Conservation (phyloP, 169 alveolate species). For the Plasmodium fragile region DNA sequence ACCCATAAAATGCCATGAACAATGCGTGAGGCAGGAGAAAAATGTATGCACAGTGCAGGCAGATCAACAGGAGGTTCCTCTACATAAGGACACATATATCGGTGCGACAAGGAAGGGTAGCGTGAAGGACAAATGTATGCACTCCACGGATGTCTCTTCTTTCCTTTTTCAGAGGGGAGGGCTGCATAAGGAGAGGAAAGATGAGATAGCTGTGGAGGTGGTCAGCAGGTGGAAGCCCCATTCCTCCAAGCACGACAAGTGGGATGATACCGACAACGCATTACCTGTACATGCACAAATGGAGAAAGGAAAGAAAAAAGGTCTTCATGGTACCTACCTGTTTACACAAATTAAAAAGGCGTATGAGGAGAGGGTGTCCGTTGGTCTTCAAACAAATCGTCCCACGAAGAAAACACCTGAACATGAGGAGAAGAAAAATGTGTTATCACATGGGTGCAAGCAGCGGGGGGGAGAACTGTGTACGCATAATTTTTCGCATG, state of each 20-base stretch:
- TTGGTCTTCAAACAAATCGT: not conserved
- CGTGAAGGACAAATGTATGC: not conserved
- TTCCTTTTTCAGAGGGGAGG: not conserved
- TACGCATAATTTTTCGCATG: not conserved
- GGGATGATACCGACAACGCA: too few relatives aligned
- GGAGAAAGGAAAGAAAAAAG: not conserved
- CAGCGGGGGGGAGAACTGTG: not conserved
- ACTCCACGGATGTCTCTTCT: not conserved
- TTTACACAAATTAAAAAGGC: slow-evolving; percentile 13
- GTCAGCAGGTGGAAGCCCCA: not conserved
- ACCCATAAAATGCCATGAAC: not conserved
- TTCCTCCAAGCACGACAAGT: not conserved
- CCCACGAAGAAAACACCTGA: not conserved
- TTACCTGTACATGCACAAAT: not conserved
- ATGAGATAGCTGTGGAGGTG: not conserved
- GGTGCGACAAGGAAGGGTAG: not conserved
- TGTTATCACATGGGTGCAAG: not conserved
- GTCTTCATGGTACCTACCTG: not conserved
- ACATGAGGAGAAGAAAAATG: not conserved
- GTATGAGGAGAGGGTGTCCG: slow-evolving; percentile 7
- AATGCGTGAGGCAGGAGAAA: not conserved
- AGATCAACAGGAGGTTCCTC: not conserved
- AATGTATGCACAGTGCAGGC: not conserved
- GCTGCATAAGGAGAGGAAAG: not conserved
- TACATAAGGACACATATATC: not conserved